These are phyloP conservation scores for Lactarius psammicola DNA, from an alignment of 768 basidiomycete genomes.

Conservation along the genomic window DNA sequence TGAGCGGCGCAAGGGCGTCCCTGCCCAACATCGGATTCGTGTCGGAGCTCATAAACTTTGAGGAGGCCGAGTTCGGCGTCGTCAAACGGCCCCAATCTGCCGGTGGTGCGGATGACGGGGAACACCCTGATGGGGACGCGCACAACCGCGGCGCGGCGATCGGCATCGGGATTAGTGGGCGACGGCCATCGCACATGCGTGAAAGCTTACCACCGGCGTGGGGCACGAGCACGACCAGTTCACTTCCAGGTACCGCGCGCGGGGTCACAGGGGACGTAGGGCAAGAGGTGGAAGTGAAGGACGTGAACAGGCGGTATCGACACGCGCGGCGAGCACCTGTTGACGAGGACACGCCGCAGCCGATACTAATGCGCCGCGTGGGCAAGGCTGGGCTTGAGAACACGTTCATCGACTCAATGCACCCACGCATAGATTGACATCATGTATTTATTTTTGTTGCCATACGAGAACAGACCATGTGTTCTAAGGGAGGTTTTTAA, in stretches of 20 bases:
- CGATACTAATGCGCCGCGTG: conserved; percentile 81
- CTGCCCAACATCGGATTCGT: conserved; percentile 98
- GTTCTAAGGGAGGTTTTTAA: conserved; percentile 7
- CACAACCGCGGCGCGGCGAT: conserved; percentile 33
- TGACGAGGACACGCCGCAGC: conserved; percentile 84
- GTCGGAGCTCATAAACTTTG: conserved; percentile 94
- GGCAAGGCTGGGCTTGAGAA: conserved; percentile 94
- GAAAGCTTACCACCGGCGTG: conserved; percentile 72
- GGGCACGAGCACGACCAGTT: conserved; percentile 30
- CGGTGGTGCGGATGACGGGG: conserved; percentile 35
- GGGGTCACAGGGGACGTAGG: conserved; percentile 59
- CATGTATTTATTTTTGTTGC: neutral
- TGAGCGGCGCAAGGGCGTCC: conserved; percentile 90
- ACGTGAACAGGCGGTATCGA: conserved; percentile 78
- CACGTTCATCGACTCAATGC: conserved; percentile 1
- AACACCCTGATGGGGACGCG: conserved; percentile 36
- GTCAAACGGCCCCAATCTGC: conserved; percentile 42
- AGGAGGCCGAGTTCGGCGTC: conserved; percentile 82
- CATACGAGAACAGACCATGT: neutral
- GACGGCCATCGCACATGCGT: conserved; percentile 62
- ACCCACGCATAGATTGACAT: conserved; percentile 4
- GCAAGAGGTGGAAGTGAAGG: conserved; percentile 88
- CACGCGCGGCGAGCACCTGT: conserved; percentile 88
- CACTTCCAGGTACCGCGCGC: conserved; percentile 30
- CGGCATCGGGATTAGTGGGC: conserved; percentile 42